phyloP scores from a whole-genome alignment of 164 flowering plant genomes.

The Aristolochia fimbriata region DNA sequence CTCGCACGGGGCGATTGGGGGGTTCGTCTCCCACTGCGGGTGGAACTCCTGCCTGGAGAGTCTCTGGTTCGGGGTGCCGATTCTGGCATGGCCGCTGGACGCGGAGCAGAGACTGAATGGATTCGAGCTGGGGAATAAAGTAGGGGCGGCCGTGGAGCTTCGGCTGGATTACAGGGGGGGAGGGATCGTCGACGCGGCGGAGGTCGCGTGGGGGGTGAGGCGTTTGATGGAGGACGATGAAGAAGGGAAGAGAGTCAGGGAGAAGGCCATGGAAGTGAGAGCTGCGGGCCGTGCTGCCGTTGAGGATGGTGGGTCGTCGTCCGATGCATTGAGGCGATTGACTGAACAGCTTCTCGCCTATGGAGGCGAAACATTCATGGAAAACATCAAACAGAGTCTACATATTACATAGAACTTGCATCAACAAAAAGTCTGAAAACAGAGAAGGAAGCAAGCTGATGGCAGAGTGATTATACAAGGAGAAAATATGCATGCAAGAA shows the following conservation, averaged over 20 bases:
- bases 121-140: conserved; percentile 27
- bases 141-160: conserved; percentile 22
- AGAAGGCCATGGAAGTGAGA: conserved; percentile 3
- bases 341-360: background rate
- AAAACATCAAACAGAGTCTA: too few relatives aligned
- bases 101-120: conserved; percentile 47
- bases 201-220: conserved; percentile 20
- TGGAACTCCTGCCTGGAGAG: conserved; percentile 14
- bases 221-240: conserved; percentile 9
- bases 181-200: conserved; percentile 20
- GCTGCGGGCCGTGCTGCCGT: background rate
- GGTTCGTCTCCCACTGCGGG: conserved; percentile 12
- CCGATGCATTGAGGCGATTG: background rate
- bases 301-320: conserved; percentile 14
- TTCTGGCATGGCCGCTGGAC: conserved; percentile 39
- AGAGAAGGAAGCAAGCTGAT: too few relatives aligned
- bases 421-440: too few relatives aligned
- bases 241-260: conserved; percentile 8
- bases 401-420: too few relatives aligned
- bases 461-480: too few relatives aligned
- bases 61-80: conserved; percentile 18
- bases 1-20: conserved; percentile 7
- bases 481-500: too few relatives aligned
- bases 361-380: too few relatives aligned
- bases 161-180: conserved; percentile 11